Conservation (phyloP, 164 flowering plant species). For the Tetrastigma voinierianum region DNA sequence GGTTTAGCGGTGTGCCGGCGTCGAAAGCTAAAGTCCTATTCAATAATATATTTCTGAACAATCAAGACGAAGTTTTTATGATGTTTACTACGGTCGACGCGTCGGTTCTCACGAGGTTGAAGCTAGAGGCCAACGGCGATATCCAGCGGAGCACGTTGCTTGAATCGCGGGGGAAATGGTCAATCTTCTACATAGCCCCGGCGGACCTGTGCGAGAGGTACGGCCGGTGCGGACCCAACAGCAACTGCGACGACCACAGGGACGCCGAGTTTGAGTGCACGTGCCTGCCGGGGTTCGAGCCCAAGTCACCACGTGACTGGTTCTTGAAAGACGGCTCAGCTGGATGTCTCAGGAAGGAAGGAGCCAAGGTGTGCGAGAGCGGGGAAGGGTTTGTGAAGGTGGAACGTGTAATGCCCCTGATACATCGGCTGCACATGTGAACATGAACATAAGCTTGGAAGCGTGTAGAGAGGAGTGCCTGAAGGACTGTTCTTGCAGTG, state of each 20-base stretch:
- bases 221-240: slow-evolving; percentile 25
- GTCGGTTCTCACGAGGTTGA: slow-evolving; percentile 12
- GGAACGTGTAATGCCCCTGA: slow-evolving; percentile 33
- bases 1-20: slow-evolving; percentile 31
- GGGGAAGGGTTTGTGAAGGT: slow-evolving; percentile 37
- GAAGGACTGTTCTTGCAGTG: slow-evolving; percentile 46
- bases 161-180: slow-evolving; percentile 14
- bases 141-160: slow-evolving; percentile 19
- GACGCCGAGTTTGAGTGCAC: slow-evolving; percentile 16
- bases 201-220: slow-evolving; percentile 32
- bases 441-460: slow-evolving; percentile 17
- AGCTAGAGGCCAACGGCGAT: slow-evolving; percentile 13
- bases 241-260: slow-evolving; percentile 19
- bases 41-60: slow-evolving; percentile 15
- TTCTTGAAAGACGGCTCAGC: slow-evolving; percentile 28
- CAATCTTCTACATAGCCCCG: slow-evolving; percentile 9
- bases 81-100: neutral
- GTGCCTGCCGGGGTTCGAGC: slow-evolving; percentile 42
- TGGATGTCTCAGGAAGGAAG: slow-evolving; percentile 38
- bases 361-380: slow-evolving; percentile 18
- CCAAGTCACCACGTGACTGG: slow-evolving; percentile 31
- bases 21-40: slow-evolving; percentile 6
- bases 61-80: slow-evolving; percentile 12
- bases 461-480: slow-evolving; percentile 34
- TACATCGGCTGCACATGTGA: slow-evolving; percentile 14